Base-by-base conservation (phyloP, 129 eudicot genomes). In the Pseudognaphalium luteoalbum region DNA sequence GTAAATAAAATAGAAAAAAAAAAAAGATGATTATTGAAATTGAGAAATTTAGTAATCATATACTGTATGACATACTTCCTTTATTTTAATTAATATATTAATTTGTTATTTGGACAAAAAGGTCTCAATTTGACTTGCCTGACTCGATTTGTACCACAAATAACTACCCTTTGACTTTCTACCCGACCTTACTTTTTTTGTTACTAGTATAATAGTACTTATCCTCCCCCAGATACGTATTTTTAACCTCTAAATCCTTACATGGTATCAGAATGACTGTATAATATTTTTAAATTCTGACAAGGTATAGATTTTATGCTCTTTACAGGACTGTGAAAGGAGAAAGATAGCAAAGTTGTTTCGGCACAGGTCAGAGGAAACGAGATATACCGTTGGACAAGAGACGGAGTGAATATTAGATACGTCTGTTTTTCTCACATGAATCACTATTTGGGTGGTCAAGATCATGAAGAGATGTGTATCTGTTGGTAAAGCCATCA, bases 311-410 rank as follows among this genome's bases (percentile, higher is more conserved):
- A 21, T 34, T 66, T 50, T 32, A 66, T 67, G 67, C 25, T 29
- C 44, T 22, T 70, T 74, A 37, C 89, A 95, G 99, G 99, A 95
- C 81, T 95, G 99, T 80, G 99, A 95, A 82, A 86, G 99, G 82
- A 81, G 99, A 83, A 87, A 86, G 80, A 86, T 91, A 71, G 99
- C 99, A 1, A 95, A 95, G 80, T 70, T 95, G 78, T 95, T 80
- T 88, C 99, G 77, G 42, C 99, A 95, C 87, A 86, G 99, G 77
- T 67, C 89, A 52, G 99, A 94, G 76, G 96, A 91, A 81, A 84
- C 74, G 47, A 90, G 91, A 80, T 61, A 60, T 44, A 51, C 74
- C 4, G 72, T 79, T 67, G 90, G 74, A 47, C 86, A 73, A 42
- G 84, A 80, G 70, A 42, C 76, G 2, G 89, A 87, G 83, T 95